Base-by-base conservation (phyloP, 2,329 filamentous ascomycete genomes). In the Colletotrichum australisinense region DNA sequence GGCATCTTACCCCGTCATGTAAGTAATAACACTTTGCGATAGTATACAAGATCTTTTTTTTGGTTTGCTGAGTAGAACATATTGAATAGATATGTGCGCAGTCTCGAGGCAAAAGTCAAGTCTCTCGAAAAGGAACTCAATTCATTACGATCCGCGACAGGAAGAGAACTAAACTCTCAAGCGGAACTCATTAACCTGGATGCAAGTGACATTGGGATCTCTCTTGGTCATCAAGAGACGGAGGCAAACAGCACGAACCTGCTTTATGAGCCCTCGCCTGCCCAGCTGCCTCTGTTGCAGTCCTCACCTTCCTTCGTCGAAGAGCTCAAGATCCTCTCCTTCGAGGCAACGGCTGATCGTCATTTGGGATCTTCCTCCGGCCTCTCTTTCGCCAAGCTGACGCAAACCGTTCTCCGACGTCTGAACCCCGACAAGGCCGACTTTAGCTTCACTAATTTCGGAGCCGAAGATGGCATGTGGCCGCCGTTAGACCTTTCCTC, bases 281-380 rank as follows among this genome's bases (percentile, higher is more conserved):
- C 73, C 56, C 60, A 67, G 32, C 69, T 52, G 67, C 46, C 35
- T 57, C 75, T 52, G 63, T 57, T 38, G 55, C 73, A 72, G 64
- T 75, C 76, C 38, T 71, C 76, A 0, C 75, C 74, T 30, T 78
- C 77, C 22, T 77, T 84, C 30, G 80, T 76, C 16, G 65, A 80
- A 16, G 83, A 83, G 74, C 78, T 85, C 8, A 81, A 82, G 58
- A 73, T 78, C 0, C 75, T 86, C 2, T 86, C 84, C 0, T 77
- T 86, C 0, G 83, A 86, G 65, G 85, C 84, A 1, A 80, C 83
- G 0, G 85, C 85, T 11, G 85, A 87, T 49, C 79, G 84, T 4
- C 82, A 86, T 71, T 75, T 87, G 5, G 84, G 85, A 2, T 84
- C 84, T 0, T 81, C 84, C 0, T 86, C 85, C 0, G 85, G 85